Percentiles rank a stretch among this genome's conserved stretches.
These are phyloP conservation scores for Pleurotus sapidus DNA, from an alignment of 768 basidiomycete genomes.

Conservation along the genomic window DNA sequence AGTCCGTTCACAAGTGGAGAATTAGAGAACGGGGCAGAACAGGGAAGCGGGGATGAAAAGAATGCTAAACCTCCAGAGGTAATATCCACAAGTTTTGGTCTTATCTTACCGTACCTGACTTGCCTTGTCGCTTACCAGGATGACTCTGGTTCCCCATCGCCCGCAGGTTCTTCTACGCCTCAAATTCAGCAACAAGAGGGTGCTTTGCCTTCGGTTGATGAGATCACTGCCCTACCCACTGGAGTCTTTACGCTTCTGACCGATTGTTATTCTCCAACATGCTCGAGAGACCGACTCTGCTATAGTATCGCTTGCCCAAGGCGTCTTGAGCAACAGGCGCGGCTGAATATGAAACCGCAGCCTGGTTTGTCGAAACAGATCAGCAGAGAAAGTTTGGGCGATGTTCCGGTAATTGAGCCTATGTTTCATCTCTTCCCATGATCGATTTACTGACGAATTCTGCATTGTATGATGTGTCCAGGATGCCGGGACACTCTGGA, in stretches of 20 bases:
- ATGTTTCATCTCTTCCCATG: slow-evolving; percentile 4
- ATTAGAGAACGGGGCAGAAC: slow-evolving; percentile 37
- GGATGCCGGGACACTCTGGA: slow-evolving; percentile 81
- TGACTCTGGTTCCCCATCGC: slow-evolving; percentile 24
- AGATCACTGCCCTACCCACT: slow-evolving; percentile 66
- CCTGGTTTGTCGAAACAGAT: slow-evolving; percentile 85
- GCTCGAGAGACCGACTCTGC: slow-evolving; percentile 90
- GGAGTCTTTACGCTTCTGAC: slow-evolving; percentile 97
- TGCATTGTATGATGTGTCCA: slow-evolving; percentile 11
- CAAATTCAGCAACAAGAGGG: slow-evolving; percentile 12
- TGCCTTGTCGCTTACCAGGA: slow-evolving; percentile 18
- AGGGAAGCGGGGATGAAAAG: slow-evolving; percentile 18
- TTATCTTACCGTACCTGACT: slow-evolving; percentile 8
- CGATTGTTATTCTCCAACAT: slow-evolving; percentile 98
- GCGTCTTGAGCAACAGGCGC: slow-evolving; percentile 89
- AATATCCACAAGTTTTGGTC: background rate
- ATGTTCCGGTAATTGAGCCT: slow-evolving; percentile 59
- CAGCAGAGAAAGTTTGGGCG: slow-evolving; percentile 77
- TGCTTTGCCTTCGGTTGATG: slow-evolving; percentile 39
- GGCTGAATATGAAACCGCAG: slow-evolving; percentile 91
- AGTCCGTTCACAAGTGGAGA: slow-evolving; percentile 87
- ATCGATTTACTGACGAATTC: background rate
- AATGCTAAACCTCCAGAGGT: slow-evolving; percentile 7
- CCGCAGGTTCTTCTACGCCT: slow-evolving; percentile 14
- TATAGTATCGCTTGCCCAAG: slow-evolving; percentile 97